Base-by-base conservation (phyloP, 2,329 filamentous ascomycete genomes). In the Xylaria hypoxylon region DNA sequence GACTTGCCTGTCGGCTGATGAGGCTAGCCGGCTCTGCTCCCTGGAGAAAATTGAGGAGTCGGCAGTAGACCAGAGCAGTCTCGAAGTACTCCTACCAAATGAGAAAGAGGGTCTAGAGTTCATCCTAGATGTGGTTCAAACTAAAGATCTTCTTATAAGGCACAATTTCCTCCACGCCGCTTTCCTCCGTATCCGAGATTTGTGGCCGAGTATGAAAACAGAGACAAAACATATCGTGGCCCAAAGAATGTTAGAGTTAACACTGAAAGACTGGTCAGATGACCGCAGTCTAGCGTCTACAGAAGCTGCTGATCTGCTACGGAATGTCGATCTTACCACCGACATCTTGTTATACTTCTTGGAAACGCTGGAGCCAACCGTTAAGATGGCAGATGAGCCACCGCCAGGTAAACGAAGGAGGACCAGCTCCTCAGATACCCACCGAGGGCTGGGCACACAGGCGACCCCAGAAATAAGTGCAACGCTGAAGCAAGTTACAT, bases 371-470 rank as follows among this genome's bases (percentile, higher is more conserved):
- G 91, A 93, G 64, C 89, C 88, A 15, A 87, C 90, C n/a, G 85
- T 89, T 2, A 89, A 91, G 72, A 86, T 94, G 79, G 89, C 90
- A 47, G 89, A 89, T 52, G 89, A 90, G 62, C 87, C 89, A 13
- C 90, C 92, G 10, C 86, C 91, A 1, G 90, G 90, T 70, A 97
- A 97, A 82, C 86, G 93, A 68, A 89, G 93, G 74, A 87, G 93
- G 62, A 93, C 89, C 0, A 96, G 92, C 79, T 88, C 90, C 61
- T 90, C 87, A 17, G 91, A 92, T 70, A 86, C 87, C 70, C 85
- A 88, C 62, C 82, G 83, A 60, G 87, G 86, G 52, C 82, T 88
- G 60, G 85, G 86, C 40, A 82, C 86, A 15, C 87, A 89, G 69
- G 86, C 89, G 62, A 87, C 89, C 38, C 84, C 86, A 6, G 89